Percentiles rank a stretch among this genome's conserved stretches.
Conservation (phyloP, 208 protist genomes). For the Herpetomonas samuelpessoai region DNA sequence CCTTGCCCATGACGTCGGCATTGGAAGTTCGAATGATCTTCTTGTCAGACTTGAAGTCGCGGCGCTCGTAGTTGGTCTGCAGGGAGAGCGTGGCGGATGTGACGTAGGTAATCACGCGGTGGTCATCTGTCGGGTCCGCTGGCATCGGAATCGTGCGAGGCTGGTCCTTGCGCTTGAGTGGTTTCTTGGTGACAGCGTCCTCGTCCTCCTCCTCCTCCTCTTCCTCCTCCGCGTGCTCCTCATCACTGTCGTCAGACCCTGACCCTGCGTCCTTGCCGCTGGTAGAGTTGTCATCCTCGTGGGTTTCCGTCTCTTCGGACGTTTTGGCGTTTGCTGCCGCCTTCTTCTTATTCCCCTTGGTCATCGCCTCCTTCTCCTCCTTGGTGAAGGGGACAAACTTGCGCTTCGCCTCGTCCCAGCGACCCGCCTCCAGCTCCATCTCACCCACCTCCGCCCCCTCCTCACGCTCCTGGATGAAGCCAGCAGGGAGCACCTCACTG, state of each 20-base stretch:
- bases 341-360: slow-evolving; percentile 16
- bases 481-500: slow-evolving; percentile 74
- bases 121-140: slow-evolving; percentile 42
- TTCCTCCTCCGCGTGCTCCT: slow-evolving; percentile 14
- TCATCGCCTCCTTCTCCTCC: slow-evolving; percentile 18
- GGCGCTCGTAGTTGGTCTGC: slow-evolving; percentile 83
- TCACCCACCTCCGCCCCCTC: slow-evolving; percentile 61
- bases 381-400: slow-evolving; percentile 70
- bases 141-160: slow-evolving; percentile 82
- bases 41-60: slow-evolving; percentile 67
- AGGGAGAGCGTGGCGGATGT: slow-evolving; percentile 92
- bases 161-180: slow-evolving; percentile 48
- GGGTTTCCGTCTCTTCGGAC: slow-evolving; percentile 18
- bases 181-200: neutral
- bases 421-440: slow-evolving; percentile 47
- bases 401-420: slow-evolving; percentile 66
- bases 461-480: slow-evolving; percentile 73
- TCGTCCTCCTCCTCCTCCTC: slow-evolving; percentile 1
- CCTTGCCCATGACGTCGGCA: slow-evolving; percentile 66
- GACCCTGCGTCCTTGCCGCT: neutral
- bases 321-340: slow-evolving; percentile 22
- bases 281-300: slow-evolving; percentile 16
- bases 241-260: too few species aligned
- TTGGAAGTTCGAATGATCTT: slow-evolving; percentile 80
- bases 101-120: slow-evolving; percentile 80